Percentiles rank a stretch among this genome's conserved stretches.
phyloP scores from a whole-genome alignment of 208 protist genomes.

The Phytomonas sp. region DNA sequence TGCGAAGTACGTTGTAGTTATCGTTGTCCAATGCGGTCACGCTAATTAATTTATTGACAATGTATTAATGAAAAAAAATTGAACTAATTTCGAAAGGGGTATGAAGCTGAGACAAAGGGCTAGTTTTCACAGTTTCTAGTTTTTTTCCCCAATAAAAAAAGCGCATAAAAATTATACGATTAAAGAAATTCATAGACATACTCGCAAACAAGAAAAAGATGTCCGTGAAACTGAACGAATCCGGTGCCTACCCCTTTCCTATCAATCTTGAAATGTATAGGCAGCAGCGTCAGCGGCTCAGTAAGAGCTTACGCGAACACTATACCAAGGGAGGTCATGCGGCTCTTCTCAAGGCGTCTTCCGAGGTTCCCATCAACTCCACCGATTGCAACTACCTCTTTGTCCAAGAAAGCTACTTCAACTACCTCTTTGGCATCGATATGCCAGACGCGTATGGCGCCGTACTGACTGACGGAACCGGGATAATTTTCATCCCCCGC shows the following conservation, averaged over 20 bases:
- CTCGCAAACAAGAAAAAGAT: conserved; percentile 25
- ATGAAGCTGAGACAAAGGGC: background rate
- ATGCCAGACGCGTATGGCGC: conserved; percentile 77
- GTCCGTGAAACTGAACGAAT: conserved; percentile 28
- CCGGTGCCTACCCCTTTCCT: conserved; percentile 52
- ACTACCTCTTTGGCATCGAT: conserved; percentile 87
- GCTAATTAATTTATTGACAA: background rate
- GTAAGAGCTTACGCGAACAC: conserved; percentile 21
- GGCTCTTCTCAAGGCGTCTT: conserved; percentile 65
- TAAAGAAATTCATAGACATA: background rate
- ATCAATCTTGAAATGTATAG: conserved; percentile 73
- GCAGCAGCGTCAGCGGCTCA: conserved; percentile 78
- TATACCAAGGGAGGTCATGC: conserved; percentile 50
- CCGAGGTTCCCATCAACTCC: conserved; percentile 83
- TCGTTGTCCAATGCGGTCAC: background rate
- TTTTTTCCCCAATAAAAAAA: background rate
- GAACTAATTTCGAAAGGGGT: background rate
- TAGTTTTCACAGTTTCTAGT: background rate
- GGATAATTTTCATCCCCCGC: conserved; percentile 82
- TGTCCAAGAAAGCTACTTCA: conserved; percentile 93
- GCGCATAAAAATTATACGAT: background rate
- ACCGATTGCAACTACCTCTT: conserved; percentile 86
- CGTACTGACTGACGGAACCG: conserved; percentile 53
- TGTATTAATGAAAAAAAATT: background rate
- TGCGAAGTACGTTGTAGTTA: background rate